phyloP scores from a whole-genome alignment of 495 filamentous ascomycete genomes.

The Viridothelium virens region DNA sequence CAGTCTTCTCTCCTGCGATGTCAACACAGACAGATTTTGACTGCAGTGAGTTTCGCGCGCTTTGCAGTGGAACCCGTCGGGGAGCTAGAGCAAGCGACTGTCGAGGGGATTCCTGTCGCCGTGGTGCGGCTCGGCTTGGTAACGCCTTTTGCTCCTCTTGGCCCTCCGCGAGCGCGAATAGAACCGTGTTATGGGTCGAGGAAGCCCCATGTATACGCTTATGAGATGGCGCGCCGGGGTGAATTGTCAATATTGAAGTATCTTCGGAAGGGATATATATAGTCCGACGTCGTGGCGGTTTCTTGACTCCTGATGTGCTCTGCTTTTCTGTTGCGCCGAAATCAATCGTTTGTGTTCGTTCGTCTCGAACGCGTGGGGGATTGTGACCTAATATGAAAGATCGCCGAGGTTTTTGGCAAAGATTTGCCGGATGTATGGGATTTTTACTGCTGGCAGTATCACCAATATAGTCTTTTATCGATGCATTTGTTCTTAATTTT shows the following conservation, averaged over 20 bases:
- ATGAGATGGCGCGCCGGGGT: conserved; percentile 33
- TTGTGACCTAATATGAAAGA: not conserved
- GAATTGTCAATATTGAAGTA: conserved; percentile 39
- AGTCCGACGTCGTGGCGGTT: conserved; percentile 36
- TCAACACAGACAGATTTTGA: conserved; percentile 20
- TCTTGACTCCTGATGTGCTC: conserved; percentile 23
- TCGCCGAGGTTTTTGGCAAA: conserved; percentile 21
- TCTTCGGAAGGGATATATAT: conserved; percentile 40
- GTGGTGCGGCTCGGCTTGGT: conserved; percentile 3
- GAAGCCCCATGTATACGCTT: not conserved
- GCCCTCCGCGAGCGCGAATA: not conserved
- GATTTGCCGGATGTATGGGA: conserved; percentile 6
- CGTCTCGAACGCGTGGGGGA: not conserved
- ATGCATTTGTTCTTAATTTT: not conserved
- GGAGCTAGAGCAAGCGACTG: conserved; percentile 35
- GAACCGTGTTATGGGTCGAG: not conserved
- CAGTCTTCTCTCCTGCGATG: conserved; percentile 30
- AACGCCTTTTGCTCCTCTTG: not conserved
- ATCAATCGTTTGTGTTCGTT: not conserved
- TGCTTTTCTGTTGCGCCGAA: not conserved
- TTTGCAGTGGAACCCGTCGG: conserved; percentile 32
- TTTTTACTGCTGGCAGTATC: conserved; percentile 13
- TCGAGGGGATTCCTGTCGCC: conserved; percentile 23
- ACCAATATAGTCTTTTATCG: not conserved
- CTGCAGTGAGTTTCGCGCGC: conserved; percentile 21